These are phyloP conservation scores for Chloris gayana DNA, from an alignment of 176 grass and related monocot genomes.

Conservation along the genomic window DNA sequence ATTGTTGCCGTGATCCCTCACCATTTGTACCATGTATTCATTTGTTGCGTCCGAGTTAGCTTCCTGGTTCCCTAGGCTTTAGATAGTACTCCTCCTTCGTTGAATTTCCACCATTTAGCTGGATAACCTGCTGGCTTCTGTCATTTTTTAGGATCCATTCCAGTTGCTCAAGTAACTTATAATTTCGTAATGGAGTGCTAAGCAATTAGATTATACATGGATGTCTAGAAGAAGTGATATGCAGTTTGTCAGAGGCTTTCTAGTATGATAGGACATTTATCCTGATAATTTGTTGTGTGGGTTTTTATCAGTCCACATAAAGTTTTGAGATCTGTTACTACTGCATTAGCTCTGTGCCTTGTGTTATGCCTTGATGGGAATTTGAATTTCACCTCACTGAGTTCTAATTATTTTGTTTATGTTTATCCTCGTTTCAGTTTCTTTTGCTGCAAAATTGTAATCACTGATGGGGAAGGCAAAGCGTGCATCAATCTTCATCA, in stretches of 20 bases:
- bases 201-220: neutral
- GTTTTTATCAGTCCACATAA: neutral
- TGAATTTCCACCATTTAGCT: neutral
- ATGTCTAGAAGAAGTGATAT: neutral
- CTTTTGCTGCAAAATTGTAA: neutral
- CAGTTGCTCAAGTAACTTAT: neutral
- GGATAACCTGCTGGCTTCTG: neutral
- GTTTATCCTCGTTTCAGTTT: neutral
- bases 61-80: too few species aligned
- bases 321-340: too few species aligned
- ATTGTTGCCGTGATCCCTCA: too few species aligned
- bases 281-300: neutral
- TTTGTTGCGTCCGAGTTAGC: too few species aligned
- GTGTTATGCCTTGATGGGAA: too few species aligned
- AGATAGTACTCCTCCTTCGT: too few species aligned
- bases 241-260: neutral
- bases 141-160: neutral
- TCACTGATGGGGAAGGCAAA: slow-evolving; percentile 25
- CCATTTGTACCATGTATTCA: too few species aligned
- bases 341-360: too few species aligned
- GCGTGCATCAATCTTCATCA: slow-evolving; percentile 35
- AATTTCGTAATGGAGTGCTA: neutral
- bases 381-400: neutral
- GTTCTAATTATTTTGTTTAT: neutral
- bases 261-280: too few species aligned